phyloP scores from a whole-genome alignment of 331 rosid genomes.

The Pyracantha coccinea region DNA sequence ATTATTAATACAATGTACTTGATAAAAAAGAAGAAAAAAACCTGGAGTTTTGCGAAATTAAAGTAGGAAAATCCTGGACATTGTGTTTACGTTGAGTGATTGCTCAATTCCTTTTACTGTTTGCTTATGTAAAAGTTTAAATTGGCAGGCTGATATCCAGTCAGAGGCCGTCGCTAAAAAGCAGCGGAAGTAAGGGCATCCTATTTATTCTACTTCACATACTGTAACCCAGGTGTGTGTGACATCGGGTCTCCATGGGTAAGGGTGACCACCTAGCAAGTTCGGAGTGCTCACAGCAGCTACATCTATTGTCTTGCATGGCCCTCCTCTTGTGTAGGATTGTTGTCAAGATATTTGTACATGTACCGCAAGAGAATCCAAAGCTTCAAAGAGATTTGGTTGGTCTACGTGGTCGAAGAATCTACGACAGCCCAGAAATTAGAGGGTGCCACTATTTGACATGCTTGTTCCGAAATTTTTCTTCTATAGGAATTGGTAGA shows the following conservation, averaged over 20 bases:
- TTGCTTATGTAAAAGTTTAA: neutral
- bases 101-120: neutral
- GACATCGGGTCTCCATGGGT: conserved; percentile 7
- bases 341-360: conserved; percentile 34
- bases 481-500: too few relatives aligned
- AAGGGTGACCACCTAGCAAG: conserved; percentile 4
- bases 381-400: neutral
- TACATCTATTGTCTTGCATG: conserved; percentile 10
- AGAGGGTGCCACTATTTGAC: too few relatives aligned
- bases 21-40: neutral
- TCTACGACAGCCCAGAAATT: too few relatives aligned
- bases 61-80: neutral
- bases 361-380: conserved; percentile 31
- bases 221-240: conserved; percentile 16
- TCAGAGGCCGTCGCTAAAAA: conserved; percentile 53
- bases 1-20: neutral
- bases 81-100: neutral
- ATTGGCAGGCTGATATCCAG: conserved; percentile 60
- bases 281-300: conserved; percentile 20
- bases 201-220: conserved; percentile 7
- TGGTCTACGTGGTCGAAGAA: too few relatives aligned
- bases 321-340: conserved; percentile 20
- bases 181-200: conserved; percentile 49
- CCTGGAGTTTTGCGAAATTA: neutral
- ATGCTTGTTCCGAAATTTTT: too few relatives aligned